Conservation (phyloP, 169 alveolate genomes). For the Eimeria acervulina region DNA sequence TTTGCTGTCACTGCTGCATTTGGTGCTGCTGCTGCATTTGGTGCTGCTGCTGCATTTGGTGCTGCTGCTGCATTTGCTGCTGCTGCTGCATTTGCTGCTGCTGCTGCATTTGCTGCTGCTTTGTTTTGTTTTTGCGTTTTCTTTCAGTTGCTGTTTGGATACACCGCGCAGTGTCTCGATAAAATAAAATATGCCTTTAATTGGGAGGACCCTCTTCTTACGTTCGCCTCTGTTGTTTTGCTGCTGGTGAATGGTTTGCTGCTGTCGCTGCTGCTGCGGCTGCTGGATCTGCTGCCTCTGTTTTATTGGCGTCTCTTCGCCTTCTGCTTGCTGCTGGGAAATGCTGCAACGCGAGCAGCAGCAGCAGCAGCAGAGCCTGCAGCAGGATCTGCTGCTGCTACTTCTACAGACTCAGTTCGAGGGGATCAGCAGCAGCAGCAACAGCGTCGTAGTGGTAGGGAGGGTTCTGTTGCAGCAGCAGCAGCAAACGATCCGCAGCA, state of each 20-base stretch:
- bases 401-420: neutral
- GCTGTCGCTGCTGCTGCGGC: constrained; percentile 63
- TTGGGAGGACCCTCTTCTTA: constrained; percentile 81
- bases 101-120: constrained; percentile 12
- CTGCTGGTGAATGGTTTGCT: constrained; percentile 46
- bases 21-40: neutral
- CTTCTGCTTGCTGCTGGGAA: constrained; percentile 30
- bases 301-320: constrained; percentile 63
- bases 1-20: neutral
- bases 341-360: constrained; percentile 13
- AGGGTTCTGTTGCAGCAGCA: constrained; percentile 36
- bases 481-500: constrained; percentile 33
- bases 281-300: constrained; percentile 43
- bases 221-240: constrained; percentile 57
- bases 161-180: constrained; percentile 68
- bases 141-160: constrained; percentile 76
- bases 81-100: neutral
- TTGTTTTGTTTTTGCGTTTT: neutral
- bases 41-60: too few species aligned
- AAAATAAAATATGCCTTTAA: constrained; percentile 84
- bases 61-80: neutral
- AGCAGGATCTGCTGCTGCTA: neutral
- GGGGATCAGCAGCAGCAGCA: neutral
- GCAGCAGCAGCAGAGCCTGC: neutral
- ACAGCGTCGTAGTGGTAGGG: constrained; percentile 11